These are phyloP conservation scores for Candida maris DNA, from an alignment of 805 yeast genomes.

Conservation along the genomic window DNA sequence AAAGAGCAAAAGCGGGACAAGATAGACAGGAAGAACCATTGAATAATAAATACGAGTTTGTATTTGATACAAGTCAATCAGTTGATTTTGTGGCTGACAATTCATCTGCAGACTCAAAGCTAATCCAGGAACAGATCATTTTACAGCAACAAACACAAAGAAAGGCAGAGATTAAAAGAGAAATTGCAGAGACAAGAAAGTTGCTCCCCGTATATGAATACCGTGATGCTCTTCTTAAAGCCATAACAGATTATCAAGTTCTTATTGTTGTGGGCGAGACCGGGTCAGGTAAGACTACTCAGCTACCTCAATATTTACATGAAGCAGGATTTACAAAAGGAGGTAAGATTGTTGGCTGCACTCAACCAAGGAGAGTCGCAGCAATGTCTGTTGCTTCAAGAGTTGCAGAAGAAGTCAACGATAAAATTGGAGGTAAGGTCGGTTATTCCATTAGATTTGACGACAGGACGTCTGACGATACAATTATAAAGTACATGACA, in stretches of 20 bases:
- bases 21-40: constrained; percentile 21
- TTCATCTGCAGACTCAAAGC: constrained; percentile 25
- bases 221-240: constrained; percentile 54
- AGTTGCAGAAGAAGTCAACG: constrained; percentile 86
- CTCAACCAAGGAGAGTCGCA: constrained; percentile 95
- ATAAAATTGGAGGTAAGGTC: constrained; percentile 76
- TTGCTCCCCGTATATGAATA: constrained; percentile 74
- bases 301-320: constrained; percentile 79
- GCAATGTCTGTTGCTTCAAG: constrained; percentile 88
- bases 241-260: constrained; percentile 64
- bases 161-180: constrained; percentile 34
- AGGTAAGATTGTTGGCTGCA: constrained; percentile 68
- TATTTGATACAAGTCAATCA: constrained; percentile 64
- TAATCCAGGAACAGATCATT: constrained; percentile 27
- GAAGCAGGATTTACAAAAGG: constrained; percentile 73
- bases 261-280: constrained; percentile 90
- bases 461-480: constrained; percentile 60
- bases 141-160: constrained; percentile 23
- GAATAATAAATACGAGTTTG: constrained; percentile 61
- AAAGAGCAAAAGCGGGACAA: constrained; percentile 35
- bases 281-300: constrained; percentile 95
- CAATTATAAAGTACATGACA: constrained; percentile 84
- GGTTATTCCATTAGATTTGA: constrained; percentile 91
- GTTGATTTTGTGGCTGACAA: constrained; percentile 51
- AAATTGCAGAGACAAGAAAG: constrained; percentile 50